These are phyloP conservation scores for Aspergillus proliferans DNA, from an alignment of 2,329 filamentous ascomycete genomes.

Conservation along the genomic window DNA sequence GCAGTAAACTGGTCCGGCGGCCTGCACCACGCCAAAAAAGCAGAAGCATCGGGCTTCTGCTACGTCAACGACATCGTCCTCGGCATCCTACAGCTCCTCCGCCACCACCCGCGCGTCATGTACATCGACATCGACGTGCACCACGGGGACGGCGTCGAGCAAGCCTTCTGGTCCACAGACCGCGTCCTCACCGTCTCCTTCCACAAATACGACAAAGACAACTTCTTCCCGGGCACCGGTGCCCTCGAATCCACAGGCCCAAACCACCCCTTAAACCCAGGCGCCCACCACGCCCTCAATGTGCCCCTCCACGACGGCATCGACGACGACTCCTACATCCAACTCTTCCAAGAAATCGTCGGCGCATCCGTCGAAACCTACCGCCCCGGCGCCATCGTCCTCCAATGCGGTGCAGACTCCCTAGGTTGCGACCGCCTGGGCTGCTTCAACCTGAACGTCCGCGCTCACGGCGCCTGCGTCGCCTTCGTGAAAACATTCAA, in stretches of 20 bases:
- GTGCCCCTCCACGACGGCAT: constrained; percentile 87
- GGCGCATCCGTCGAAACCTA: constrained; percentile 73
- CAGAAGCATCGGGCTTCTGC: constrained; percentile 91
- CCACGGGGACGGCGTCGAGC: constrained; percentile 84
- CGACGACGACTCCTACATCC: constrained; percentile 80
- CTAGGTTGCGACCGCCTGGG: constrained; percentile 89
- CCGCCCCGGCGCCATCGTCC: constrained; percentile 80
- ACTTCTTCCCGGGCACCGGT: constrained; percentile 90
- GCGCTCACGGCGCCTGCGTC: constrained; percentile 87
- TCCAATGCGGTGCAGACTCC: constrained; percentile 94
- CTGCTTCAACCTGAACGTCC: constrained; percentile 93
- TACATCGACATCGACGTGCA: constrained; percentile 95
- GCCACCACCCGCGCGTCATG: constrained; percentile 74
- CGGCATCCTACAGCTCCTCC: constrained; percentile 79
- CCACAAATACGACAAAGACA: constrained; percentile 84
- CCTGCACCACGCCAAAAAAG: constrained; percentile 91
- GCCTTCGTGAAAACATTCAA: constrained; percentile 76
- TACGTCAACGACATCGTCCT: constrained; percentile 99
- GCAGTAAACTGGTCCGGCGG: constrained; percentile 97
- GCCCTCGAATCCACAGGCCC: constrained; percentile 79
- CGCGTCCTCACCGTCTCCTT: constrained; percentile 90
- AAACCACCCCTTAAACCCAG: constrained; percentile 73
- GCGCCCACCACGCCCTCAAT: constrained; percentile 84
- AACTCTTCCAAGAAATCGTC: constrained; percentile 77
- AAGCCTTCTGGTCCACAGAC: constrained; percentile 84